Evolutionary conservation across 2,329 filamentous ascomycete genomes (phyloP).

Genomic region (Cladosporium cucumerinum): DNA sequence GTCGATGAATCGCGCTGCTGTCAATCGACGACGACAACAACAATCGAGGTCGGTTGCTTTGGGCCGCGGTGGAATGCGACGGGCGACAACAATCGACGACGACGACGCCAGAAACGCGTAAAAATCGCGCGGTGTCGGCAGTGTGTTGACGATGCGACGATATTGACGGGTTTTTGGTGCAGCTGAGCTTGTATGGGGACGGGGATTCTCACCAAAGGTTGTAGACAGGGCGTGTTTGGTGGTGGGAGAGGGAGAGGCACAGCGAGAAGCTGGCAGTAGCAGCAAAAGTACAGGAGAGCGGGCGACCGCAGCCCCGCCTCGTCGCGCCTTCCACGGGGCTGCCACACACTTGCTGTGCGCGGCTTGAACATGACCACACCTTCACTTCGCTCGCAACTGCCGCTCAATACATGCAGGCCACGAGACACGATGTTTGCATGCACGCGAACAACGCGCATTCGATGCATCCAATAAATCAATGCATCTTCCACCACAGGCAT

Average conservation of each 20-base stretch:
- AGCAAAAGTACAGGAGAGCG: too few relatives aligned
- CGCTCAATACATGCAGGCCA: background rate
- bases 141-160: background rate
- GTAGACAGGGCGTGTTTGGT: conserved; percentile 3
- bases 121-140: conserved; percentile 3
- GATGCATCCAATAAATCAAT: background rate
- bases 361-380: too few relatives aligned
- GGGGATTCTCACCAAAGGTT: conserved; percentile 10
- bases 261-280: background rate
- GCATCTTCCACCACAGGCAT: background rate
- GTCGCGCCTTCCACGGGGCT: too few relatives aligned
- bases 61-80: conserved; percentile 14
- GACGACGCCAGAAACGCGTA: conserved; percentile 2
- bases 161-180: background rate
- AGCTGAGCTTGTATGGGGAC: conserved; percentile 12
- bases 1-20: conserved; percentile 12
- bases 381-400: background rate
- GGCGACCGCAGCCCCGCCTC: too few relatives aligned
- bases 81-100: conserved; percentile 14
- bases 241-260: background rate
- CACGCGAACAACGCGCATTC: background rate
- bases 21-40: conserved; percentile 13
- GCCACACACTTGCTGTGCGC: too few relatives aligned
- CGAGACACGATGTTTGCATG: background rate
- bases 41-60: conserved; percentile 4